Evolutionary conservation across 768 basidiomycete species (phyloP).

Genomic region (Tubosaeta brunneosetosa): DNA sequence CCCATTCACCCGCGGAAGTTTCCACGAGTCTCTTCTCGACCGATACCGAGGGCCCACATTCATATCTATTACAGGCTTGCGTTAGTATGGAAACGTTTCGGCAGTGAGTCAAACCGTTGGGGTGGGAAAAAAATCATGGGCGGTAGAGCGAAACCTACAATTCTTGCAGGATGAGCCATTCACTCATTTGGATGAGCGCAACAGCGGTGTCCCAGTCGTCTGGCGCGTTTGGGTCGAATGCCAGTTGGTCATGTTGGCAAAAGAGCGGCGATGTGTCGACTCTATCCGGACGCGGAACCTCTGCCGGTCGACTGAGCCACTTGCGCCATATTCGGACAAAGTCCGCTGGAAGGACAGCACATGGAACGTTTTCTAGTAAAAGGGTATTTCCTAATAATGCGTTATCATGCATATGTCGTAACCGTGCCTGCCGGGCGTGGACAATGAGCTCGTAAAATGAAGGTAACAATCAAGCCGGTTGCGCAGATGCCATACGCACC

Average conservation of each 20-base stretch:
- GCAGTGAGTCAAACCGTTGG: slow-evolving; percentile 1
- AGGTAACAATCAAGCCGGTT: slow-evolving; percentile 1
- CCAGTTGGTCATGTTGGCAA: slow-evolving; percentile 61
- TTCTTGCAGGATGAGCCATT: slow-evolving; percentile 60
- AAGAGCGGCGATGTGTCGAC: slow-evolving; percentile 61
- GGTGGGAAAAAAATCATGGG: slow-evolving; percentile 5
- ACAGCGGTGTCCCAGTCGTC: slow-evolving; percentile 56
- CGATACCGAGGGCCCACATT: slow-evolving; percentile 50
- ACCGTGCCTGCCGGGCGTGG: slow-evolving; percentile 43
- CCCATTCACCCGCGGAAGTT: slow-evolving; percentile 27
- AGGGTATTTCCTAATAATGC: slow-evolving; percentile 41
- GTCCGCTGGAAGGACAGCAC: slow-evolving; percentile 53
- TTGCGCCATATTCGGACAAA: slow-evolving; percentile 67
- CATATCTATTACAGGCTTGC: slow-evolving; percentile 42
- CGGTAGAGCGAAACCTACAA: slow-evolving; percentile 42
- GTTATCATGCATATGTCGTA: slow-evolving; percentile 60
- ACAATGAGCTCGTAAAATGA: slow-evolving; percentile 18
- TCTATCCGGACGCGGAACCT: slow-evolving; percentile 50
- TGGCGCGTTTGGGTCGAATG: slow-evolving; percentile 60
- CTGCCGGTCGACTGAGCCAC: slow-evolving; percentile 60
- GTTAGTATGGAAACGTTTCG: slow-evolving; percentile 15
- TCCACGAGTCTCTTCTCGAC: slow-evolving; percentile 35
- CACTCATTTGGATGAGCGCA: slow-evolving; percentile 51
- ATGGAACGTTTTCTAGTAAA: slow-evolving; percentile 46
- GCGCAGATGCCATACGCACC: slow-evolving; percentile 35